Evolutionary conservation across 192 early-diverging fungal species (phyloP), one percentile per base, ranked within the genome.

Genomic region (Gonapodya prolifera): DNA sequence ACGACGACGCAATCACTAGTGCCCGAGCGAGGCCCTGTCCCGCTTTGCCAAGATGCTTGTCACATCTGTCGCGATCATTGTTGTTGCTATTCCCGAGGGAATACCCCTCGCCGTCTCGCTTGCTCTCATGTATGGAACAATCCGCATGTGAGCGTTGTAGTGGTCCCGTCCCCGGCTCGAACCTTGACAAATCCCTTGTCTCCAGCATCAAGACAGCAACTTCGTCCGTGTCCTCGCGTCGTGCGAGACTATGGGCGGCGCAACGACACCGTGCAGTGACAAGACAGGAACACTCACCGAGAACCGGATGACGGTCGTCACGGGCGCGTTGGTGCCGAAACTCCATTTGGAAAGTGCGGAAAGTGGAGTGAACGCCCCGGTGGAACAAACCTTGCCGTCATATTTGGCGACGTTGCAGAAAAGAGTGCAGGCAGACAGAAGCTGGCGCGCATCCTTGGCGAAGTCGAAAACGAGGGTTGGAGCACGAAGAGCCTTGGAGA

Each of bases 281-380:
- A 99, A 99, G 83, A 99, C 98, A 0, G 98, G 98, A 30, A 99
- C 98, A 8, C 85, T 99, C 34, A 99, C 98, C 0, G 92, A 96
- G 78, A 99, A 99, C 87, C 86, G 88, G 75, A 99, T 99, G 98
- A 94, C 94, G 0, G 94, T 98, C n/a, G 95, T 96, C 33, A 86
- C 91, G 96, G 95, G 35, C 87, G 89, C 35, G 80, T 97, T 35
- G 92, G 93, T 34, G 84, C 91, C 69, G 87, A n/a, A n/a, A n/a
- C n/a, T n/a, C n/a, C n/a, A n/a, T 34, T 80, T 81, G 35, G 83
- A 78, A 70, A n/a, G n/a, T n/a, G n/a, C n/a, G n/a, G n/a, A n/a
- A n/a, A 86, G 75, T 76, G 75, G 78, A 75, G 82, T 33, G 35
- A 77, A n/a, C n/a, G n/a, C n/a, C n/a, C n/a, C n/a, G n/a, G n/a